Base-by-base conservation (phyloP, 805 yeast genomes). In the Ogataea populi-albae region DNA sequence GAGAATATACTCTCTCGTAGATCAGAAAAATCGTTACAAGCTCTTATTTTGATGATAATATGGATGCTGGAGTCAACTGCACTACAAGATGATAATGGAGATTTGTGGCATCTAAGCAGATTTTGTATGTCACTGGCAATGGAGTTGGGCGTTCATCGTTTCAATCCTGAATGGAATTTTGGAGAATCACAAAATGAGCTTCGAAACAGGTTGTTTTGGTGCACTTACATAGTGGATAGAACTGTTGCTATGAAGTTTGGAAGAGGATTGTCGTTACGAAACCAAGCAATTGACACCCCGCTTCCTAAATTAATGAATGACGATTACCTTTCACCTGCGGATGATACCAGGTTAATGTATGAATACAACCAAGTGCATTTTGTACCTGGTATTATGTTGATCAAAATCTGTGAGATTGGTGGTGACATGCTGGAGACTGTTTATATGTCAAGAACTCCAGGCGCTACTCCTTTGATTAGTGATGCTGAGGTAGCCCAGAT, bases 71-170 rank as follows among this genome's bases (percentile, higher is more conserved):
- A 47, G 30, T 41, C 54, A 1, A 45, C 35, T 32, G 45, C 52
- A 6, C 23, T 50, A 8, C 38, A 44, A 17, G 55, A 52, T 30
- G 55, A 50, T 33, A 46, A 45, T 26, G 57, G 57, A 1, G 57
- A 52, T 27, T 32, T 52, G 20, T 52, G 57, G 57, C 48, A 50
- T 28, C 26, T 52, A 32, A 40, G 51, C 16, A 39, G 55, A 22
- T 52, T 45, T 30, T 41, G 49, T 20, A 49, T 52, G 54, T 50
- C 57, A 3, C 34, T 52, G 4, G 57, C 57, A 4, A 50, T 50
- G 57, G 57, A 52, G 28, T 34, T 52, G 26, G 57, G 57, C 8
- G 46, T 47, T 7, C 57, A 52, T 33, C 32, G 57, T 17, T 52
- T 31, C 32, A 50, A 50, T 24, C 55, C 57, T 9, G 46, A 43